Conservation (phyloP, 305 asterid species). For the Withania somnifera region DNA sequence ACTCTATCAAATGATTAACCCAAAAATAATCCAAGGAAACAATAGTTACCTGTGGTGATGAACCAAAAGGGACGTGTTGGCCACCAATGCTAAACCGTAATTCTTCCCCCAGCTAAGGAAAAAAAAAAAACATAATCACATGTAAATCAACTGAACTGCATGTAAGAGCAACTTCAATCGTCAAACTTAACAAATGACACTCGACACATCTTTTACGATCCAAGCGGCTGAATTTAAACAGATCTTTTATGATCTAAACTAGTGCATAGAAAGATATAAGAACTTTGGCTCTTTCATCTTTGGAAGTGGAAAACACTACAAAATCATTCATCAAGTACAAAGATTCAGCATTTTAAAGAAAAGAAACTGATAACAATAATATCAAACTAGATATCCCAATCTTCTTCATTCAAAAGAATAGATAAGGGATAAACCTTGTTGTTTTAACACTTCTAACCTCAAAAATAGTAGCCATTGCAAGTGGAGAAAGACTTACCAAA, state of each 20-base stretch:
- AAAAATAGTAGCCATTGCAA: not conserved
- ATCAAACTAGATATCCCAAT: not conserved
- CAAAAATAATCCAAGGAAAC: not conserved
- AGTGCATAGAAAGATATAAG: not conserved
- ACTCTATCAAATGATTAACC: not conserved
- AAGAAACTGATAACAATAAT: not conserved
- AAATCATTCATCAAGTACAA: not conserved
- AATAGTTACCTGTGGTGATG: conserved; percentile 68
- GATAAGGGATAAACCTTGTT: not conserved
- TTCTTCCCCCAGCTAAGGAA: conserved; percentile 69
- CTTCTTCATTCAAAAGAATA: not conserved
- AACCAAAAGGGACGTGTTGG: conserved; percentile 72
- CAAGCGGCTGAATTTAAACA: not conserved
- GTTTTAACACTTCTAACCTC: not conserved
- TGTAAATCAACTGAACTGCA: not conserved
- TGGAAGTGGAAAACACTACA: not conserved
- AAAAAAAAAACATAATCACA: not conserved
- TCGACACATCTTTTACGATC: not conserved
- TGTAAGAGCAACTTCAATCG: not conserved
- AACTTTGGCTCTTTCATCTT: not conserved
- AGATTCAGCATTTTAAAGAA: not conserved
- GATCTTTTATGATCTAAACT: not conserved
- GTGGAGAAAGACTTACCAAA: not conserved
- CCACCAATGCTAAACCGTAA: conserved; percentile 71
- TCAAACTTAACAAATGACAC: not conserved